Conservation (phyloP, 192 early-diverging fungal genomes). For the Allomyces arbusculus region DNA sequence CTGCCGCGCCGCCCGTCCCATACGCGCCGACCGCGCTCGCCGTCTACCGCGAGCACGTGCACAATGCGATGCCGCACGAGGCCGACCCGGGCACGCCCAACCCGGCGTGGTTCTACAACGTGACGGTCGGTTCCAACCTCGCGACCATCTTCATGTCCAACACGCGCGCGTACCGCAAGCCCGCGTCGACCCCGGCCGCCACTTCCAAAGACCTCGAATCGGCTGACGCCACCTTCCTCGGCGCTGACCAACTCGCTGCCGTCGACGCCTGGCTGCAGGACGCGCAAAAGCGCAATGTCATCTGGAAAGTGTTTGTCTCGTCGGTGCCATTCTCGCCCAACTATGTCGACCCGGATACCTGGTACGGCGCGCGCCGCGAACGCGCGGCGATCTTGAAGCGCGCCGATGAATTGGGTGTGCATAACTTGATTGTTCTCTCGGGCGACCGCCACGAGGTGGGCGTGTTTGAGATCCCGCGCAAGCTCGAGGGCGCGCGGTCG, state of each 20-base stretch:
- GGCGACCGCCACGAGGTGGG: constrained; percentile 33
- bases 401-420: constrained; percentile 9
- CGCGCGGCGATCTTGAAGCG: constrained; percentile 15
- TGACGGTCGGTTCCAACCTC: constrained; percentile 17
- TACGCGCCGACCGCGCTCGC: constrained; percentile 9
- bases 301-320: constrained; percentile 16
- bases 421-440: constrained; percentile 21
- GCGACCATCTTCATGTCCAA: constrained; percentile 2
- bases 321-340: constrained; percentile 19
- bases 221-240: constrained; percentile 6
- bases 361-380: constrained; percentile 24
- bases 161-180: not conserved
- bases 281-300: constrained; percentile 18
- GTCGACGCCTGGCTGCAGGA: constrained; percentile 18
- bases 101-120: constrained; percentile 14
- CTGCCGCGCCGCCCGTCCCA: constrained; percentile 15
- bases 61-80: constrained; percentile 9
- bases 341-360: constrained; percentile 16
- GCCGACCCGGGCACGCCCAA: not conserved
- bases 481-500: constrained; percentile 21
- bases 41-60: constrained; percentile 23
- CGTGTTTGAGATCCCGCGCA: constrained; percentile 8
- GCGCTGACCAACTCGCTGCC: constrained; percentile 20
- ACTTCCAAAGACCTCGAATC: no score
- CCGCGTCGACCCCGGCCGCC: not conserved